Evolutionary conservation across 257 asterid genomes (phyloP), one percentile per base, ranked within the genome.

Genomic region (Nicotiana paniculata): DNA sequence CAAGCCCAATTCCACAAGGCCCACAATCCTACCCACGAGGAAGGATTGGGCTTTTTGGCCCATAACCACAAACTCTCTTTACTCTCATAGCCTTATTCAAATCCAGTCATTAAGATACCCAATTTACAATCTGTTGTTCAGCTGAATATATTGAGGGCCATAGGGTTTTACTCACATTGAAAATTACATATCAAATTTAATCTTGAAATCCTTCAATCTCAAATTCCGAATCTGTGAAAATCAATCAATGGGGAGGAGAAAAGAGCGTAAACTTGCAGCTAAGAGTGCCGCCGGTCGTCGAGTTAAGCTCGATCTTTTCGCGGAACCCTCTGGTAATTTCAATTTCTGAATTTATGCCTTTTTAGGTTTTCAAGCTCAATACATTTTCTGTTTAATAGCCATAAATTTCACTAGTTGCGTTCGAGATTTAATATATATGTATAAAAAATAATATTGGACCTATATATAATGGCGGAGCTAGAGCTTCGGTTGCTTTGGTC

Each of bases 231-330:
- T n/a, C 30, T 11, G 58, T 43, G 35, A 70, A n/a, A 5, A 43
- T 21, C 33, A 21, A 70, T 70, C 58, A 54, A 96, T 96, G 98
- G 99, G 98, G 77, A 90, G 93, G 89, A 93, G 99, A 81, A 96
- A 94, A 89, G 99, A 93, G 88, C 98, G 98, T 26, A 92, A 97
- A 11, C 89, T 82, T 30, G 99, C 97, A 65, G 94, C 97, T 81
- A 82, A 85, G 82, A 83, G 86, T 83, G 89, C 90, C 81, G 85
- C 91, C 70, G 91, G 93, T 77, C 97, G 99, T 43, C 87, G 99
- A 90, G 97, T 96, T 65, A 96, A 94, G 83, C 97, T 96, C 79
- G 99, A 94, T 82, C 92, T 96, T 81, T 92, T 87, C 67, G 95
- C 95, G 95, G 99, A 96, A 89, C 98, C 97, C 93, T 85, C 97